These are phyloP conservation scores for Begonia fuchsioides DNA, from an alignment of 306 rosid genomes.

Conservation along the genomic window DNA sequence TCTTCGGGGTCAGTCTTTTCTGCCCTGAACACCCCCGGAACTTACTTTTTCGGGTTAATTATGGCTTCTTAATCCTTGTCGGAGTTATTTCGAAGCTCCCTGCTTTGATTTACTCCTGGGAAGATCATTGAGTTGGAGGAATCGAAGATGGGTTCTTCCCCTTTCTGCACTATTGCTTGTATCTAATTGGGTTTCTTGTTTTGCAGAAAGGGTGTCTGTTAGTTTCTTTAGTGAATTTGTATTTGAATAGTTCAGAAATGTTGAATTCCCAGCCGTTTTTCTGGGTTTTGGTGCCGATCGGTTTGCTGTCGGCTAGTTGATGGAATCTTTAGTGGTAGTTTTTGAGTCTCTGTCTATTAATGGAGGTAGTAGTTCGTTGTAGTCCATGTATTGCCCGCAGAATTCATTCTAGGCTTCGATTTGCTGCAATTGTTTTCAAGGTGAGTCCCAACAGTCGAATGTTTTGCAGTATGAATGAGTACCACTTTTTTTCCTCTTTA, in stretches of 20 bases:
- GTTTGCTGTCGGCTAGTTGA: slow-evolving; percentile 48
- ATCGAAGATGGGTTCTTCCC: slow-evolving; percentile 10
- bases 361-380: slow-evolving; percentile 52
- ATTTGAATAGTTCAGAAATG: slow-evolving; percentile 21
- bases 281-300: slow-evolving; percentile 36
- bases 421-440: slow-evolving; percentile 35
- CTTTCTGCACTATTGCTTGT: slow-evolving; percentile 12
- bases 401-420: slow-evolving; percentile 33
- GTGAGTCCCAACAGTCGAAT: slow-evolving; percentile 27
- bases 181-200: slow-evolving; percentile 9
- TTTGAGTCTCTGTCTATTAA: slow-evolving; percentile 24
- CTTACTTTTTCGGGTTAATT: slow-evolving; percentile 5
- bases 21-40: neutral
- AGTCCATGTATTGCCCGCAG: slow-evolving; percentile 30
- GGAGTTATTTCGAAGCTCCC: slow-evolving; percentile 12
- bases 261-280: slow-evolving; percentile 21
- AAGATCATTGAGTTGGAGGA: slow-evolving; percentile 6
- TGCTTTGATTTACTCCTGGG: slow-evolving; percentile 19
- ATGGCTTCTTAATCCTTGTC: neutral
- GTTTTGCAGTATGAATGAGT: neutral
- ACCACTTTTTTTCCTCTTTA: neutral
- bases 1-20: slow-evolving; percentile 31
- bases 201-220: slow-evolving; percentile 6
- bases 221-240: neutral
- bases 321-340: slow-evolving; percentile 36